phyloP scores from a whole-genome alignment of 1,284 basidiomycete genomes.

The Termitomyces sp. region DNA sequence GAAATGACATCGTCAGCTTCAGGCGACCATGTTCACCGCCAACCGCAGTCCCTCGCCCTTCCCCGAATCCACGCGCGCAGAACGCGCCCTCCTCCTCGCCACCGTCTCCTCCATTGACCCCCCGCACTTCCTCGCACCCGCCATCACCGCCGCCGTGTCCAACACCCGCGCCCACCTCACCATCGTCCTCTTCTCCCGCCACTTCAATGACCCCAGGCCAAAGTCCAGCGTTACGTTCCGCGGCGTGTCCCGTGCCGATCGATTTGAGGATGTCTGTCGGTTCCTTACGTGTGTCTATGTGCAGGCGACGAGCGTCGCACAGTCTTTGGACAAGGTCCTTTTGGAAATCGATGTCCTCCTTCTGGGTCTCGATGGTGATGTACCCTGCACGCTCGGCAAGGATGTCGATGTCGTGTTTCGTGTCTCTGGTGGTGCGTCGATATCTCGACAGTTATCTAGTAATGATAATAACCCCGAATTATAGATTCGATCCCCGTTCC shows the following conservation, averaged over 20 bases:
- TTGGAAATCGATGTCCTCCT: constrained; percentile 69
- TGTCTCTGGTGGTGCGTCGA: constrained; percentile 41
- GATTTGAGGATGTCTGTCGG: constrained; percentile 58
- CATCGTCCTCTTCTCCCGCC: constrained; percentile 56
- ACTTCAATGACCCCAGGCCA: constrained; percentile 37
- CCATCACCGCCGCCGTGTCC: constrained; percentile 44
- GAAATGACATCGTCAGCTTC: background rate
- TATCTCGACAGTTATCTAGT: background rate
- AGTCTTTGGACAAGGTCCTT: constrained; percentile 58
- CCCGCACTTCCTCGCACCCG: constrained; percentile 49
- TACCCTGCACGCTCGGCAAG: constrained; percentile 31
- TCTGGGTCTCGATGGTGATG: constrained; percentile 38
- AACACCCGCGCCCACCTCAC: constrained; percentile 46
- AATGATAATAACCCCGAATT: background rate
- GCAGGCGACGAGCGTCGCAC: constrained; percentile 65
- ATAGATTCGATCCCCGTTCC: constrained; percentile 34
- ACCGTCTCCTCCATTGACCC: constrained; percentile 43
- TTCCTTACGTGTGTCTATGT: constrained; percentile 72
- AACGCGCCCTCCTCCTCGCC: constrained; percentile 43
- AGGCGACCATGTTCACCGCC: constrained; percentile 11
- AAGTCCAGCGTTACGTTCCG: constrained; percentile 18
- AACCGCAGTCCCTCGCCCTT: constrained; percentile 16
- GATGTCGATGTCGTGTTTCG: constrained; percentile 45
- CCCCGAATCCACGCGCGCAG: constrained; percentile 11
- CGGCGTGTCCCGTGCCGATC: constrained; percentile 42